A percentile compares a stretch with the other conserved stretches of the same genome.
Evolutionary conservation across 495 filamentous ascomycete genomes (phyloP).

Genomic region (Aspergillus biplanus): DNA sequence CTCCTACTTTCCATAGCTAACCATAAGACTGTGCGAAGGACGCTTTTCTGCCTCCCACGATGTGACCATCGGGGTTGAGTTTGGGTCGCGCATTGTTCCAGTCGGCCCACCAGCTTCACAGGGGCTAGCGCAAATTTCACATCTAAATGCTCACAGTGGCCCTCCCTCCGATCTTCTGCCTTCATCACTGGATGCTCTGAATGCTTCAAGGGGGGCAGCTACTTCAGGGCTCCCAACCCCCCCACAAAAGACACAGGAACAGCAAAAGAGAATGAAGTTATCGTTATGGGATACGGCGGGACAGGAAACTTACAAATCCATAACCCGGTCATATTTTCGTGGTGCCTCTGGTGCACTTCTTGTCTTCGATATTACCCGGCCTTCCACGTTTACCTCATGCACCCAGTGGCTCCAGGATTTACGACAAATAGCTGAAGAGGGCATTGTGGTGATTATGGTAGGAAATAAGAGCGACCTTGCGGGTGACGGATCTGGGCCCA

Average conservation of each 20-base stretch:
- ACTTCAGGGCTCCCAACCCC: slow-evolving; percentile 41
- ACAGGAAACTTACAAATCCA: slow-evolving; percentile 94
- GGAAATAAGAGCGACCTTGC: slow-evolving; percentile 93
- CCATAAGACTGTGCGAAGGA: slow-evolving; percentile 95
- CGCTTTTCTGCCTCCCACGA: slow-evolving; percentile 92
- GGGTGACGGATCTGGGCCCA: slow-evolving; percentile 48
- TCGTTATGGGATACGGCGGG: slow-evolving; percentile 96
- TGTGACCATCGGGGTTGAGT: slow-evolving; percentile 98
- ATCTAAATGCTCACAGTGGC: slow-evolving; percentile 24
- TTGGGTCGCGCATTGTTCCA: slow-evolving; percentile 90
- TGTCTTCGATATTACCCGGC: slow-evolving; percentile 91
- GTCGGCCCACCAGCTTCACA: slow-evolving; percentile 73
- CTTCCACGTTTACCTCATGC: slow-evolving; percentile 80
- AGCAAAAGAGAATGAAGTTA: slow-evolving; percentile 78
- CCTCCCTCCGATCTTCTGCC: slow-evolving; percentile 13
- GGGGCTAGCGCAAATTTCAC: slow-evolving; percentile 42
- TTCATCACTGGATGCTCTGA: slow-evolving; percentile 15
- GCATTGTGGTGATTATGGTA: slow-evolving; percentile 90
- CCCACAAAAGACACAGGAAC: slow-evolving; percentile 38
- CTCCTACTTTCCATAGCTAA: slow-evolving; percentile 56
- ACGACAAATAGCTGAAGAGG: slow-evolving; percentile 87
- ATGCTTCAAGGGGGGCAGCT: slow-evolving; percentile 25
- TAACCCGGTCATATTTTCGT: slow-evolving; percentile 93
- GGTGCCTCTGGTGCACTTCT: slow-evolving; percentile 89
- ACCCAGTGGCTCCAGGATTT: slow-evolving; percentile 92